phyloP scores from a whole-genome alignment of 345 rosid genomes.

The Moricandia moricandioides region DNA sequence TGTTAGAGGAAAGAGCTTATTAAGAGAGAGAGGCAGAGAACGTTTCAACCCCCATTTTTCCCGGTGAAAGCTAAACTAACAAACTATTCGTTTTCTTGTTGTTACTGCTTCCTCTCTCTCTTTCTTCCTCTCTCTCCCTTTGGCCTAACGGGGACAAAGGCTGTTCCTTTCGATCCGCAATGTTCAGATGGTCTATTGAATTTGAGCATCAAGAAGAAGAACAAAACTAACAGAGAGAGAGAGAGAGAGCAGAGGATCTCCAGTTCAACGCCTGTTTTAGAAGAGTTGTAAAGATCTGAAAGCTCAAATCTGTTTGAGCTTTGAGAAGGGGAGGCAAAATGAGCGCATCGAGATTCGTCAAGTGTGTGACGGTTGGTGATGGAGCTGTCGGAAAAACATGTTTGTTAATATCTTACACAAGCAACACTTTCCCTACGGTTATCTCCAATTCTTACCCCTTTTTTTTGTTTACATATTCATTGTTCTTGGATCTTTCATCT shows the following conservation, averaged over 20 bases:
- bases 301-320: slow-evolving; percentile 18
- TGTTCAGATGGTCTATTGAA: slow-evolving; percentile 40
- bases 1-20: slow-evolving; percentile 17
- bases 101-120: not conserved
- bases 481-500: too few species aligned
- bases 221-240: not conserved
- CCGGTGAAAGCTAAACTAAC: slow-evolving; percentile 44
- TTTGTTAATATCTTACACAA: slow-evolving; percentile 80
- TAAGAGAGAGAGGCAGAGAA: slow-evolving; percentile 26
- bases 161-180: slow-evolving; percentile 13
- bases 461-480: too few species aligned
- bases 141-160: slow-evolving; percentile 26
- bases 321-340: slow-evolving; percentile 31
- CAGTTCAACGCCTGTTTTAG: not conserved
- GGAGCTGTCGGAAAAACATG: slow-evolving; percentile 91
- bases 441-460: not conserved
- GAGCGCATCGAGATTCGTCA: slow-evolving; percentile 81
- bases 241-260: not conserved
- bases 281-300: slow-evolving; percentile 33
- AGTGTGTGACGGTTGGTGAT: slow-evolving; percentile 89
- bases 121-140: not conserved
- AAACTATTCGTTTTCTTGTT: slow-evolving; percentile 11
- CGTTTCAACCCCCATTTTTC: slow-evolving; percentile 71
- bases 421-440: slow-evolving; percentile 84
- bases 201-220: slow-evolving; percentile 4